Evolutionary conservation across 2,329 filamentous ascomycete species (phyloP).

Genomic region (Sclerotinia borealis): DNA sequence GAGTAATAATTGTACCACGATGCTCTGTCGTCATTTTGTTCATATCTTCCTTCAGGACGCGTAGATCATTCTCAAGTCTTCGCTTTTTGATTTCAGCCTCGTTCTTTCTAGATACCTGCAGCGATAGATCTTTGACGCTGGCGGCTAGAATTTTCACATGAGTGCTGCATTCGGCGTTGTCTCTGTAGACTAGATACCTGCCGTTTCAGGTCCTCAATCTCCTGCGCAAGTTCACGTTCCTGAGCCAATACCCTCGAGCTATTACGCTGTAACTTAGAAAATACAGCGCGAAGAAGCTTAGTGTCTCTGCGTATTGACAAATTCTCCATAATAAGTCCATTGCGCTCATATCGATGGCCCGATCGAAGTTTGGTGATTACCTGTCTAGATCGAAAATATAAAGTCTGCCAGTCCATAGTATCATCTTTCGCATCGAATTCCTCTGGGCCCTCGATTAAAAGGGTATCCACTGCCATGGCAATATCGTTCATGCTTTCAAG

Average conservation of each 20-base stretch:
- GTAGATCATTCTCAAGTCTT: too few species aligned
- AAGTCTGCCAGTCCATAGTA: neutral
- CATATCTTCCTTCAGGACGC: neutral
- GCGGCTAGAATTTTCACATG: too few species aligned
- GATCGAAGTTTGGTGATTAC: neutral
- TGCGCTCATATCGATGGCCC: neutral
- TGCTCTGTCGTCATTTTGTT: too few species aligned
- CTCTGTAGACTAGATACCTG: neutral
- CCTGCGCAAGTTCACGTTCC: neutral
- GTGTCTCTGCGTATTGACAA: neutral
- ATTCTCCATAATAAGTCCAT: neutral
- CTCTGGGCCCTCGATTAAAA: neutral
- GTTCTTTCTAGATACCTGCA: neutral
- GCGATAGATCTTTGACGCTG: neutral
- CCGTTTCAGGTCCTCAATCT: neutral
- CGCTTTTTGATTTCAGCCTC: too few species aligned
- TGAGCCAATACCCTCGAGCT: neutral
- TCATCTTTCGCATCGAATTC: too few species aligned
- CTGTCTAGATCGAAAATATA: neutral
- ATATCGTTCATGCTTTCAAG: neutral
- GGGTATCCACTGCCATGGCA: neutral
- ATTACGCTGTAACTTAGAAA: neutral
- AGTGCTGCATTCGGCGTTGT: too few species aligned
- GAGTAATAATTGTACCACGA: neutral
- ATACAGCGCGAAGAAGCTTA: neutral